phyloP scores from a whole-genome alignment of 1,284 basidiomycete species.

The Pascua sp. region DNA sequence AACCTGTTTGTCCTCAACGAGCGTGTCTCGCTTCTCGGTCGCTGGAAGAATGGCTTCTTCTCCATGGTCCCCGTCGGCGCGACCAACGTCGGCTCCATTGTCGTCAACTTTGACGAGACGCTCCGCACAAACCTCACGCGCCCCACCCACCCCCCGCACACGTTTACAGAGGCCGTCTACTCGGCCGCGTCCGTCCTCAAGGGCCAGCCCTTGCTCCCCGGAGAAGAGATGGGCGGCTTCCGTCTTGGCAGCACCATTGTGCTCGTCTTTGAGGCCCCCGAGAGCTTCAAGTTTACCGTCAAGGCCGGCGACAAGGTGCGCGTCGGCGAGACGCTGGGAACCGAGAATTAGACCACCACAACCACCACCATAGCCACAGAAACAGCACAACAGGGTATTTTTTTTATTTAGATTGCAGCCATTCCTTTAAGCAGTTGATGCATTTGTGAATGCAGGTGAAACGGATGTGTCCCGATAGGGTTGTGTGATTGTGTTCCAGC shows the following conservation, averaged over 20 bases:
- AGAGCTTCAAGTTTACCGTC: slow-evolving; percentile 75
- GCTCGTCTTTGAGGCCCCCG: slow-evolving; percentile 91
- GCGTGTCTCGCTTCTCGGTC: slow-evolving; percentile 89
- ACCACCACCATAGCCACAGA: background rate
- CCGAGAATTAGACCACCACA: background rate
- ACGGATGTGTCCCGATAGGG: no score
- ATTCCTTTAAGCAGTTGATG: no score
- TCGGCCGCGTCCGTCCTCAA: slow-evolving; percentile 74
- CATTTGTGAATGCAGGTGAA: no score
- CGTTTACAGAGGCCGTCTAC: slow-evolving; percentile 90
- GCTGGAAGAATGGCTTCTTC: slow-evolving; percentile 96
- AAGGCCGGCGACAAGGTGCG: slow-evolving; percentile 79
- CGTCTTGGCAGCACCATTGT: slow-evolving; percentile 93
- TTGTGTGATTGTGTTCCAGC: no score
- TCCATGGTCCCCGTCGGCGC: slow-evolving; percentile 96
- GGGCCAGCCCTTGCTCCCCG: slow-evolving; percentile 81
- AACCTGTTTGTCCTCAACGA: slow-evolving; percentile 97
- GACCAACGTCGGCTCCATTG: slow-evolving; percentile 96
- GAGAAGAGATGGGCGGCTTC: slow-evolving; percentile 98
- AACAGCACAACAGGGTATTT: no score
- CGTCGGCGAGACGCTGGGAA: slow-evolving; percentile 66
- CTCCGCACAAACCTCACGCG: slow-evolving; percentile 77
- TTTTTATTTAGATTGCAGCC: no score
- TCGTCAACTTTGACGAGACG: slow-evolving; percentile 90
- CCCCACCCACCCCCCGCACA: slow-evolving; percentile 71